Percentiles rank a stretch among this genome's conserved stretches.
Conservation (phyloP, 257 asterid genomes). For the Avicennia marina region DNA sequence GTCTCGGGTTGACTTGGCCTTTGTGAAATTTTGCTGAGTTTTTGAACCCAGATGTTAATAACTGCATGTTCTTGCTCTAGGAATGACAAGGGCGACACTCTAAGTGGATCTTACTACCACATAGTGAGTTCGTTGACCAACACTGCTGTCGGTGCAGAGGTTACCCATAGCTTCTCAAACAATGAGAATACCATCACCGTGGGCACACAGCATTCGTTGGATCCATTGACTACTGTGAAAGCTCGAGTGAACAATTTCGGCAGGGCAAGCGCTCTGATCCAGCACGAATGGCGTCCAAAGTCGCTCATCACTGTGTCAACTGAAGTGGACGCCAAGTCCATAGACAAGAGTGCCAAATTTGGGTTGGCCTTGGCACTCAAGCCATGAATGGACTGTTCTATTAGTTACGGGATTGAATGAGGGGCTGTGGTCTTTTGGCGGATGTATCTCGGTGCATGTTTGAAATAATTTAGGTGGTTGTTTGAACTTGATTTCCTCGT, state of each 20-base stretch:
- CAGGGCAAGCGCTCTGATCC: constrained; percentile 50
- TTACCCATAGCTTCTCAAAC: constrained; percentile 43
- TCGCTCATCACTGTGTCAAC: constrained; percentile 46
- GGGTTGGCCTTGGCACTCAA: constrained; percentile 58
- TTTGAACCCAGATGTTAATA: too few species aligned
- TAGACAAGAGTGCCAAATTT: constrained; percentile 52
- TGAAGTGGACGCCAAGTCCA: constrained; percentile 49
- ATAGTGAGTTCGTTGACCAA: constrained; percentile 37
- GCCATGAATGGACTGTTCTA: constrained; percentile 28
- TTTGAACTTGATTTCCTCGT: constrained; percentile 13
- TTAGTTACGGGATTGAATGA: neutral
- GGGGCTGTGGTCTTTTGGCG: too few species aligned
- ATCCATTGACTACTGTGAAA: constrained; percentile 49
- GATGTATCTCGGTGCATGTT: too few species aligned
- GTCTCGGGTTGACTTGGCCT: too few species aligned
- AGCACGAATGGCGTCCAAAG: constrained; percentile 63
- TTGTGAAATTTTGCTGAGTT: too few species aligned
- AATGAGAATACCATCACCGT: constrained; percentile 45
- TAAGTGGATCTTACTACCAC: constrained; percentile 53
- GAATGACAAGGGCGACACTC: constrained; percentile 47
- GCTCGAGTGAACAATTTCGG: constrained; percentile 49
- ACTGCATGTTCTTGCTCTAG: constrained; percentile 21
- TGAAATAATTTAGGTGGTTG: too few species aligned
- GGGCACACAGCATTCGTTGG: constrained; percentile 45
- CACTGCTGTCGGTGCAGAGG: constrained; percentile 59